Base-by-base conservation (phyloP, 192 early-diverging fungal species). In the Jimgerdemannia flammicorona region DNA sequence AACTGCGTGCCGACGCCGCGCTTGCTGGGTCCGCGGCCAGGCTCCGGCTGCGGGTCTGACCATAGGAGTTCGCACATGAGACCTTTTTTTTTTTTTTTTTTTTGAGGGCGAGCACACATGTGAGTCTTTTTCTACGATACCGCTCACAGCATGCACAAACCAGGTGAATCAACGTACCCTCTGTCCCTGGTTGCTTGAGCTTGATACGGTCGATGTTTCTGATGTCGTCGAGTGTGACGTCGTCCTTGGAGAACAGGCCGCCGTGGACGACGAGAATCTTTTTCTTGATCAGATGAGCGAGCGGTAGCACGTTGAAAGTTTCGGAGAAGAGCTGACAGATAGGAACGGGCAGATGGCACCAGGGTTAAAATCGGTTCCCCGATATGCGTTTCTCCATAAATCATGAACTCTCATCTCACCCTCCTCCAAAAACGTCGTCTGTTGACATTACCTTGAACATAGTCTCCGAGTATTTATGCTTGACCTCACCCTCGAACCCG, bases 211-310 rank as follows among this genome's bases (percentile, higher is more conserved):
- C 84, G 78, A 99, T 92, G 40, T 93, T 90, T 40, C 94, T 88
- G 70, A 98, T 88, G 80, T 98, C 95, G 77, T 95, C 93, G 75
- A 99, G 84, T 2, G 95, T 94, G 4, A 99, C 98, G 19, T 93
- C 92, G 75, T 97, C 95, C 69, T 90, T 88, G 44, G 92, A 93
- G 78, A 95, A 97, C 74, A 99, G 81, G 4, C 98, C 98, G 69
- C 98, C 98, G 74, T 99, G 98, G 19, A 97, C 92, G 8, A 99
- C 96, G 75, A 99, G 87, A 69, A 99, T 95, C 87, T 96, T 97
- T 40, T 93, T 86, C 66, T 91, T 87, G 70, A 99, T 94, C 42
- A 99, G 78, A 74, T 99, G 94, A 2, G 93, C 95, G 71, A 99
- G 76, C 3, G 98, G 98, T 67, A 99, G 79, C 4, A 95, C 93